Base-by-base conservation (phyloP, 768 basidiomycete species). In the Obba rivulosa region DNA sequence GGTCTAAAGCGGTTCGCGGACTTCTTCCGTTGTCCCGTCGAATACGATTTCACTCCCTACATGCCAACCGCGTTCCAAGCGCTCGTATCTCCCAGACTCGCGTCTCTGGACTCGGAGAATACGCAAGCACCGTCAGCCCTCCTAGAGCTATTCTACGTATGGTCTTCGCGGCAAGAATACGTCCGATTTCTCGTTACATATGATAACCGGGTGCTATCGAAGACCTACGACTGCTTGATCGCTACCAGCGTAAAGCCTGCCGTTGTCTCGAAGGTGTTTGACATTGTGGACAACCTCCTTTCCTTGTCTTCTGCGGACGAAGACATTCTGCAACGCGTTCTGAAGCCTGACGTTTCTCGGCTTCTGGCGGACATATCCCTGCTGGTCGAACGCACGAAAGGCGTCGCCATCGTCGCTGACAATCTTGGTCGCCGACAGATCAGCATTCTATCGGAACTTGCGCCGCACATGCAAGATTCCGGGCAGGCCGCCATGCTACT, bases 71-170 rank as follows among this genome's bases (percentile, higher is more conserved):
- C 81, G 8, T 97, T 91, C 68, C 50, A 70, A 1, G 68, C 78
- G 0, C 79, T 90, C 69, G 86, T 98, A 57, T 80, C 85, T 0
- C 93, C 95, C 0, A 87, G 96, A 5, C 73, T 99, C 20, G 69
- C 79, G 0, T 65, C 69, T 3, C 72, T 98, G 21, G 83, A 87
- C 50, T 73, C 68, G 37, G 96, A 98, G 65, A 98, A 94, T 58
- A 90, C 87, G 0, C 95, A 97, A 63, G 77, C 90, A 0, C 93
- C 95, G 0, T 95, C 93, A 0, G 83, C 89, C 0, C 72, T 95
- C 16, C 69, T 99, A 37, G 92, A 96, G 34, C 71, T 97, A 18
- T 87, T 96, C 67, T 76, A 81, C 49, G 69, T 77, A 5, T 94
- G 93, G 87, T 79, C 89, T 0, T 62, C 72, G 14, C 71, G 77